Percentiles rank a stretch among this genome's conserved stretches.
Conservation (phyloP, 768 basidiomycete species). For the Neoboletus subvelutipes region DNA sequence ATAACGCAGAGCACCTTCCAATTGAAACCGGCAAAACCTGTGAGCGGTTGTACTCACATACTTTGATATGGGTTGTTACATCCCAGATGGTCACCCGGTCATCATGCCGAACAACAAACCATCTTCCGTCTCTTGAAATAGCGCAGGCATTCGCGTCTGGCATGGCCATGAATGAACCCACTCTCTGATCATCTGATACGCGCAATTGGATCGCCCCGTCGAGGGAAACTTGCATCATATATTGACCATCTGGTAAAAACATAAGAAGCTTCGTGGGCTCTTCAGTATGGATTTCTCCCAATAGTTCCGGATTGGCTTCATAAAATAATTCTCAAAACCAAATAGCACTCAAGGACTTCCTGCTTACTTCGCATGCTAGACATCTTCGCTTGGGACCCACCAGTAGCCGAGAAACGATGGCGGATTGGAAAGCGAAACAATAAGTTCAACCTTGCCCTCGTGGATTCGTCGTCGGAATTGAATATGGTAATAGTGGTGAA, state of each 20-base stretch:
- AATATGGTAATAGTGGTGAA: not conserved
- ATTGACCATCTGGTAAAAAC: not conserved
- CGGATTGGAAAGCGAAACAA: not conserved
- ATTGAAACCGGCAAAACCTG: not conserved
- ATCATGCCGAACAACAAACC: not conserved
- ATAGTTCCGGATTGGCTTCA: not conserved
- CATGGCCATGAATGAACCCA: not conserved
- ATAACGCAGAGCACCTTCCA: not conserved
- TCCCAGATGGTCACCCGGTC: not conserved
- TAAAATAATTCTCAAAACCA: not conserved
- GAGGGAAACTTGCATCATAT: conserved; percentile 1
- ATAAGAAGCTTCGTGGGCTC: not conserved
- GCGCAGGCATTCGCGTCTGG: not conserved
- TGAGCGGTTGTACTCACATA: not conserved
- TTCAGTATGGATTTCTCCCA: not conserved
- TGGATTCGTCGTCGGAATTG: not conserved
- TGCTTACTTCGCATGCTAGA: not conserved
- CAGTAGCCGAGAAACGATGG: not conserved
- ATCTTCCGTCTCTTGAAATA: not conserved
- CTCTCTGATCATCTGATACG: conserved; percentile 2
- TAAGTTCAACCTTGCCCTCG: not conserved
- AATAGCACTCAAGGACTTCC: not conserved
- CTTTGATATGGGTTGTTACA: not conserved
- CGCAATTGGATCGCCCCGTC: not conserved
- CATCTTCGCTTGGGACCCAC: not conserved